phyloP scores from a whole-genome alignment of 2,329 filamentous ascomycete genomes.

The Fusarium papillatum region DNA sequence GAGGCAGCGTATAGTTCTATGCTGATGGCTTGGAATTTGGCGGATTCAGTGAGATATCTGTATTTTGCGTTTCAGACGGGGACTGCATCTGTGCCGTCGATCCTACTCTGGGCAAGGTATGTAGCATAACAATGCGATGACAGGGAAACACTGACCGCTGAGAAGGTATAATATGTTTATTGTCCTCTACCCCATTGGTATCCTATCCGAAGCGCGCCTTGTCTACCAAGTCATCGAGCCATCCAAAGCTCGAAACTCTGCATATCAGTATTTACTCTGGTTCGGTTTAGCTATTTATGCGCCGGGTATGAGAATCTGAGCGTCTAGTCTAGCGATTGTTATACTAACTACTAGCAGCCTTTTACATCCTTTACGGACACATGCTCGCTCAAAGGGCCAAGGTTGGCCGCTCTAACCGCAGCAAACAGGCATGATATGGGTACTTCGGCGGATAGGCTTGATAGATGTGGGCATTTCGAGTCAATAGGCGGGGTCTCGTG shows the following conservation, averaged over 20 bases:
- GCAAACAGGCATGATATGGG: slow-evolving; percentile 4
- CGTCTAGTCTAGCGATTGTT: rapidly evolving
- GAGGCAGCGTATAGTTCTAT: slow-evolving; percentile 35
- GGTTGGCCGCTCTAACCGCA: background rate
- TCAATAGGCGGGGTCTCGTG: too few species aligned
- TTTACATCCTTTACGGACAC: slow-evolving; percentile 33
- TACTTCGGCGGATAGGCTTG: background rate
- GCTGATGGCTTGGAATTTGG: slow-evolving; percentile 37
- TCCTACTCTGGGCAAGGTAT: slow-evolving; percentile 37
- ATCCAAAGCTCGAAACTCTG: slow-evolving; percentile 22
- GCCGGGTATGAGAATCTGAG: slow-evolving; percentile 11
- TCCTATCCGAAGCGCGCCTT: slow-evolving; percentile 34
- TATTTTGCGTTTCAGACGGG: slow-evolving; percentile 37
- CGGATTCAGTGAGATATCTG: slow-evolving; percentile 33
- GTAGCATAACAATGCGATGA: rapidly evolving
- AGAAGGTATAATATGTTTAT: slow-evolving; percentile 38
- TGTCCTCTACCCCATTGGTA: slow-evolving; percentile 30
- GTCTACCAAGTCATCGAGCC: slow-evolving; percentile 37
- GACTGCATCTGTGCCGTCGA: slow-evolving; percentile 7
- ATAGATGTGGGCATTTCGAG: too few species aligned
- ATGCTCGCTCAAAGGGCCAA: slow-evolving; percentile 40
- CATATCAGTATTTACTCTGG: slow-evolving; percentile 38
- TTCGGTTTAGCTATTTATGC: slow-evolving; percentile 27
- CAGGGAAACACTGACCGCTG: background rate
- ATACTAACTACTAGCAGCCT: background rate